phyloP scores from a whole-genome alignment of 2,329 filamentous ascomycete genomes.

The Chrysosphaeria jannelii region DNA sequence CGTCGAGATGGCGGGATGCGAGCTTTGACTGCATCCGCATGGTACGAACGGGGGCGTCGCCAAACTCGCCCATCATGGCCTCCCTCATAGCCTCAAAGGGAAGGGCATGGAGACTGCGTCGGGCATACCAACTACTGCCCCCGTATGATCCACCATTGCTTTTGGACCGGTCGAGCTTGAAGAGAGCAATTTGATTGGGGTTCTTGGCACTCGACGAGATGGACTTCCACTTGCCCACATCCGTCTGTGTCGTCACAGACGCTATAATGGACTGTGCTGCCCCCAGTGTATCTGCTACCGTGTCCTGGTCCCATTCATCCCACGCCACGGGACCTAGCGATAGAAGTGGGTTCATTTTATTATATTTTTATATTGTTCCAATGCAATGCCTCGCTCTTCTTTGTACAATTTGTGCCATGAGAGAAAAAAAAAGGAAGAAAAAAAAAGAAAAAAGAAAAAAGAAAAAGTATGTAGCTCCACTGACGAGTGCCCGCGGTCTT shows the following conservation, averaged over 20 bases:
- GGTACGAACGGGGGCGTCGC: constrained; percentile 24
- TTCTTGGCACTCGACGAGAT: constrained; percentile 44
- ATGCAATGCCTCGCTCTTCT: no score
- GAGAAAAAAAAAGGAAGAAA: background rate
- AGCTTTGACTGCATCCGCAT: background rate
- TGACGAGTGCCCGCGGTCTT: no score
- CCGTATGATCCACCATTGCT: constrained; percentile 24
- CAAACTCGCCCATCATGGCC: constrained; percentile 56
- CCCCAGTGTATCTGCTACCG: constrained; percentile 3
- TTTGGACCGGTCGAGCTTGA: no score
- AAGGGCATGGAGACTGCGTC: constrained; percentile 46
- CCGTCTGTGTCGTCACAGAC: constrained; percentile 4
- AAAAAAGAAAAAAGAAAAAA: background rate
- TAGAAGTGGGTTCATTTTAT: no score
- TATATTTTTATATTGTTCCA: no score
- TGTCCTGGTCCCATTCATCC: constrained; percentile 8
- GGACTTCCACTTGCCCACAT: constrained; percentile 66
- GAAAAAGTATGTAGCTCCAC: no score
- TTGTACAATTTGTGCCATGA: background rate
- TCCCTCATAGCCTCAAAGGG: constrained; percentile 50
- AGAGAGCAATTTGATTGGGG: constrained; percentile 45
- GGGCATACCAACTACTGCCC: constrained; percentile 68
- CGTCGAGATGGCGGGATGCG: no score
- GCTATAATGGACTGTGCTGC: constrained; percentile 4
- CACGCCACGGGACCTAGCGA: constrained; percentile 19